phyloP scores from a whole-genome alignment of 1,284 basidiomycete species.

The Irpex lacteus region DNA sequence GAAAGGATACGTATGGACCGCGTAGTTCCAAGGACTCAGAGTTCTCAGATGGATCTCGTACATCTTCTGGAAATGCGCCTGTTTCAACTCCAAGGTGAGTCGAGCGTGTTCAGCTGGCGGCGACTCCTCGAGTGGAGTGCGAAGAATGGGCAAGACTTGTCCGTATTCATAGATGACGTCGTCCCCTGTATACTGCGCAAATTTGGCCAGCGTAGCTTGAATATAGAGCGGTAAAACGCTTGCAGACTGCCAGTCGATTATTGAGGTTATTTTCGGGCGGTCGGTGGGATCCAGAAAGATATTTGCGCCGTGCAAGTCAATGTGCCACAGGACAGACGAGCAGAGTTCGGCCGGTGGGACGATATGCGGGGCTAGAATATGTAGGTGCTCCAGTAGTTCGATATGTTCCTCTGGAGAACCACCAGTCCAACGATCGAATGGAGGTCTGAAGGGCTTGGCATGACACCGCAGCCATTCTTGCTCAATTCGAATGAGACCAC shows the following conservation, averaged over 20 bases:
- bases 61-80: background rate
- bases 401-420: conserved; percentile 3
- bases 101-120: background rate
- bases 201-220: conserved; percentile 7
- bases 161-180: background rate
- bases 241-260: conserved; percentile 32
- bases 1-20: background rate
- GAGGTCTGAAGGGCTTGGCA: background rate
- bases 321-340: conserved; percentile 30
- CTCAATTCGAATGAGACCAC: conserved; percentile 2
- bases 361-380: conserved; percentile 9
- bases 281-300: conserved; percentile 24
- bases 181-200: background rate
- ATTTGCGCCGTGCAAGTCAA: conserved; percentile 28
- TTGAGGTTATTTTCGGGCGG: conserved; percentile 18
- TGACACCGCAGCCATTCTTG: background rate
- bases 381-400: conserved; percentile 6
- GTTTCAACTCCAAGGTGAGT: background rate
- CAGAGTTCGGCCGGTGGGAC: conserved; percentile 5
- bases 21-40: background rate
- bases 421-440: background rate
- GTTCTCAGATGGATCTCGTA: background rate
- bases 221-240: conserved; percentile 8
- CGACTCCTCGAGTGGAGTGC: background rate
- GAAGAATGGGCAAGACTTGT: background rate